phyloP scores from a whole-genome alignment of 2,329 filamentous ascomycete genomes.

The Immersiporthe knoxdaviesiana region DNA sequence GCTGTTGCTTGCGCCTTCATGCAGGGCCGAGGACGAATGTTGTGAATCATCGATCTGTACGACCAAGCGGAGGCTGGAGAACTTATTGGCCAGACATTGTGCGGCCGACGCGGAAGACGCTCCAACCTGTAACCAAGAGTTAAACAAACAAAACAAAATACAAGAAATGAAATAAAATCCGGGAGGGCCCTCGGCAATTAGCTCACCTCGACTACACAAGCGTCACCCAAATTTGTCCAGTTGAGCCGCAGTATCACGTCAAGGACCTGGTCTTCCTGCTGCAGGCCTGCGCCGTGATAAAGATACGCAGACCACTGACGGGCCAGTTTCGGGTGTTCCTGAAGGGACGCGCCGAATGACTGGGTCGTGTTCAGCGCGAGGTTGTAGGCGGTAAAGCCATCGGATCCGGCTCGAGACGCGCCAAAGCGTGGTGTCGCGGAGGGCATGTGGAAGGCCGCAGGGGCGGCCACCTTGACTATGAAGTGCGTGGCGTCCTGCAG shows the following conservation, averaged over 20 bases:
- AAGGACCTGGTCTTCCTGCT: constrained; percentile 31
- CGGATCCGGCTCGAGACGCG: constrained; percentile 7
- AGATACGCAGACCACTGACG: constrained; percentile 36
- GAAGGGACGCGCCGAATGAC: constrained; percentile 26
- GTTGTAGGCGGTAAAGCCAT: constrained; percentile 30
- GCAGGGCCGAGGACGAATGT: background rate
- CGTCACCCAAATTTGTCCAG: constrained; percentile 36
- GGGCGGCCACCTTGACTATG: constrained; percentile 40
- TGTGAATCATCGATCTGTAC: constrained; percentile 33
- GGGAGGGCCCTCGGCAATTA: background rate
- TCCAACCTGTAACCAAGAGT: background rate
- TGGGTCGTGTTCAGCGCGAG: constrained; percentile 31
- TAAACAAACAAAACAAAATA: too few relatives aligned
- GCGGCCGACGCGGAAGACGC: constrained; percentile 11
- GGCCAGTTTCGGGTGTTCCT: constrained; percentile 35
- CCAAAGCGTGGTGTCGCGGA: constrained; percentile 32
- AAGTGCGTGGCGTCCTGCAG: constrained; percentile 45
- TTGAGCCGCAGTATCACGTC: constrained; percentile 37
- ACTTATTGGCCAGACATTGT: constrained; percentile 30
- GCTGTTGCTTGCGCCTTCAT: background rate
- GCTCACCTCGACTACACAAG: constrained; percentile 37
- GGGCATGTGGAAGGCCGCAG: constrained; percentile 42
- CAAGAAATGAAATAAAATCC: too few relatives aligned
- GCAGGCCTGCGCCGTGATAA: background rate
- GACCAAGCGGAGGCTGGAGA: constrained; percentile 35